A percentile compares a stretch with the other conserved stretches of the same genome.
Evolutionary conservation across 2,329 filamentous ascomycete species (phyloP).

Genomic region (Clonostachys solani): DNA sequence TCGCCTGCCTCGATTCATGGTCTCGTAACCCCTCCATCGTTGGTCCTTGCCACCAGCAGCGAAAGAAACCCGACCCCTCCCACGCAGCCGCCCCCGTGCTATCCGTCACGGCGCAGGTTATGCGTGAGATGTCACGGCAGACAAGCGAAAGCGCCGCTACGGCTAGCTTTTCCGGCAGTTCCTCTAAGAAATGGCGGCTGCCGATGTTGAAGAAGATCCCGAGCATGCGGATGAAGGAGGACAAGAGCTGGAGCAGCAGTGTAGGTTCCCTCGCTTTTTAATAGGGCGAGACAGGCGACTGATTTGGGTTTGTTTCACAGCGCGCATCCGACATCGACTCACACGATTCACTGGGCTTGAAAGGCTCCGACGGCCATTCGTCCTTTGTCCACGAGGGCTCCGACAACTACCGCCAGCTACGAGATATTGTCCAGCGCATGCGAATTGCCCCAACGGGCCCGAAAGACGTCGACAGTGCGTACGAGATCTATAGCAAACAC

Average conservation of each 20-base stretch:
- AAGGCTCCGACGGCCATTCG: constrained; percentile 14
- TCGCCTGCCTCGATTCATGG: too few relatives aligned
- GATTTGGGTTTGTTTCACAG: not conserved
- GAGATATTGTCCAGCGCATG: constrained; percentile 26
- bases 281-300: not conserved
- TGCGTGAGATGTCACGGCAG: constrained; percentile 2
- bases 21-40: too few relatives aligned
- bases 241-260: not conserved
- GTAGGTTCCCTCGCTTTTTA: not conserved
- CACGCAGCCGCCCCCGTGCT: too few relatives aligned
- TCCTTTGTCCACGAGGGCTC: constrained; percentile 16
- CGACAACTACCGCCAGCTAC: constrained; percentile 28
- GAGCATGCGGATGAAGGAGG: not conserved
- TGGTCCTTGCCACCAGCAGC: too few relatives aligned
- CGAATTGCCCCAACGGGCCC: constrained; percentile 21
- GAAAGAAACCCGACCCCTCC: too few relatives aligned
- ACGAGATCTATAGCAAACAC: constrained; percentile 36
- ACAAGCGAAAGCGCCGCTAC: constrained; percentile 2
- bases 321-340: constrained; percentile 12
- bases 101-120: not conserved
- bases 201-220: constrained; percentile 1
- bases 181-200: constrained; percentile 2
- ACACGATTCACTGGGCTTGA: constrained; percentile 17
- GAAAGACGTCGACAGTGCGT: constrained; percentile 35
- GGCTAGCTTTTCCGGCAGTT: not conserved